A percentile compares a stretch with the other conserved stretches of the same genome.
phyloP scores from a whole-genome alignment of 352 stramenopile species.

The Pseudoperonospora humuli region DNA sequence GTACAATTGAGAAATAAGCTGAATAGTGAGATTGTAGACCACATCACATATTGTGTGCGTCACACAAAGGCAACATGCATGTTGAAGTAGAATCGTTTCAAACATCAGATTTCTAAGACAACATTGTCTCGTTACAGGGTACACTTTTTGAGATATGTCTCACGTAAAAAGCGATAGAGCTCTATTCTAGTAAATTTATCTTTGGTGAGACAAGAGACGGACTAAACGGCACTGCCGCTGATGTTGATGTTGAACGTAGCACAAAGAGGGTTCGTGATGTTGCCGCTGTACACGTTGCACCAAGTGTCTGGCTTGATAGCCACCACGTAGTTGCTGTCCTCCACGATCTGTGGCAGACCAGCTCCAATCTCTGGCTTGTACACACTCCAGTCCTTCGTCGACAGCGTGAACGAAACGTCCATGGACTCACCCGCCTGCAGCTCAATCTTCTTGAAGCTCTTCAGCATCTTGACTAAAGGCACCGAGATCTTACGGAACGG shows the following conservation, averaged over 20 bases:
- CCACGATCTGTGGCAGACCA: conserved; percentile 37
- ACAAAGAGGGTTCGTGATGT: conserved; percentile 29
- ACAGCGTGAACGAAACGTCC: conserved; percentile 33
- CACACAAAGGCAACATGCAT: too few relatives aligned
- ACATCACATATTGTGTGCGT: too few relatives aligned
- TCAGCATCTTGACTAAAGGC: conserved; percentile 69
- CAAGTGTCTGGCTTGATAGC: conserved; percentile 49
- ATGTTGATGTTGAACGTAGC: conserved; percentile 29
- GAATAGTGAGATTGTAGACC: too few relatives aligned
- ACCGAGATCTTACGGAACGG: conserved; percentile 46
- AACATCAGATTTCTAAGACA: too few relatives aligned
- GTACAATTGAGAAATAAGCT: too few relatives aligned
- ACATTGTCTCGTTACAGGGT: too few relatives aligned
- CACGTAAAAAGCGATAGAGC: too few relatives aligned
- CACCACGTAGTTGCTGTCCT: conserved; percentile 57
- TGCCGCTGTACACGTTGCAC: conserved; percentile 48
- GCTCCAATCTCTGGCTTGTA: conserved; percentile 38
- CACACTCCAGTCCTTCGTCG: conserved; percentile 41
- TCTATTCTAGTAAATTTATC: too few relatives aligned
- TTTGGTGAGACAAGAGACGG: too few relatives aligned
- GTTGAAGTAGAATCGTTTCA: too few relatives aligned
- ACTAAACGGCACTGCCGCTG: conserved; percentile 5
- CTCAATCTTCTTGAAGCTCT: conserved; percentile 68
- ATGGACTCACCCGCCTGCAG: conserved; percentile 30
- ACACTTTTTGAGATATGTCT: too few relatives aligned